Evolutionary conservation across 139 green algal species (phyloP).

Genomic region (Tetradesmus lagerheimii): DNA sequence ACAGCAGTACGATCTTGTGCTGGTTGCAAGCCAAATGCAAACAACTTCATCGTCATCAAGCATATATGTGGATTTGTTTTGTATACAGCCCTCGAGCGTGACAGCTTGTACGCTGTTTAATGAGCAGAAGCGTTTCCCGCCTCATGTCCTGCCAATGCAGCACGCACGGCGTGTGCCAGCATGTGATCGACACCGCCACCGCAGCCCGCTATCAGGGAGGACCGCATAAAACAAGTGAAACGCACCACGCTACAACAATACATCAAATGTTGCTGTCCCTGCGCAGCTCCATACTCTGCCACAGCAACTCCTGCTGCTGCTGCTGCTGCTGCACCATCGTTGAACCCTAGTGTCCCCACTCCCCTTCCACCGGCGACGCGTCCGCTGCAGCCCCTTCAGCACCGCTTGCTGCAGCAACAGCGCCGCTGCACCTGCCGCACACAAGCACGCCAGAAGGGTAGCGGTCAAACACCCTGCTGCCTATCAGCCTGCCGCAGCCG

Average conservation of each 20-base stretch:
- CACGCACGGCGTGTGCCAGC: background rate
- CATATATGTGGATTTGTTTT: background rate
- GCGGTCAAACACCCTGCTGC: slow-evolving; percentile 52
- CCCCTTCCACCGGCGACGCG: background rate
- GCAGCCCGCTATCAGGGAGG: background rate
- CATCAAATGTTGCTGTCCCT: background rate
- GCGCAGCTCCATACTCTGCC: background rate
- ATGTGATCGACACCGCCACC: background rate
- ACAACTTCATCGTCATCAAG: background rate
- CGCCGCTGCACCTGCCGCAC: slow-evolving; percentile 53
- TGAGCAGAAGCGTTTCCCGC: background rate
- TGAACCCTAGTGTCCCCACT: background rate
- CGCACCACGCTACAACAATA: background rate
- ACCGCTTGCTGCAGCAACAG: slow-evolving; percentile 22
- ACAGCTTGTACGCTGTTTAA: background rate
- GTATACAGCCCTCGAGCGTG: background rate
- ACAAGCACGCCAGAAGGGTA: slow-evolving; percentile 57
- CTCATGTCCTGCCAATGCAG: background rate
- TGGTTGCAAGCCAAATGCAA: background rate
- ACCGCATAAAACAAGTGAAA: no score
- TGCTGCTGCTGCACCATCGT: background rate
- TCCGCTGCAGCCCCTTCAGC: background rate
- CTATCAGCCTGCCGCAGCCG: slow-evolving; percentile 51
- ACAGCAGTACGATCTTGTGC: background rate
- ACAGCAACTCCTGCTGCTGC: background rate